Base-by-base conservation (phyloP, 257 asterid species). In the Capsicum chinense region DNA sequence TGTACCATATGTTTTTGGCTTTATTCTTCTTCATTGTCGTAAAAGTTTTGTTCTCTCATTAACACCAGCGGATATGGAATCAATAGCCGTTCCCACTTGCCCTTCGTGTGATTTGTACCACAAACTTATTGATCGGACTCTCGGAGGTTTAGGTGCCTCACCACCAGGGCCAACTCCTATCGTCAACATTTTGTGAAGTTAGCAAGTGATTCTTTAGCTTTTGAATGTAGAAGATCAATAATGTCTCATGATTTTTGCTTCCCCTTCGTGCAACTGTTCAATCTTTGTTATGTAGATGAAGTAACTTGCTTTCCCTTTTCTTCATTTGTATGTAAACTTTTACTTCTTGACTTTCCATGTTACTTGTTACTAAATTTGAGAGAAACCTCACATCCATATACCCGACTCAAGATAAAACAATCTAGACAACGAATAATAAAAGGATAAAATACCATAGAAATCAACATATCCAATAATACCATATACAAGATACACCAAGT, bases 301-400 rank as follows among this genome's bases (percentile, higher is more conserved):
- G 13, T 6, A 67, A 13, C 73, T 66, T 33, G 47, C 33, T 47
- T 21, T 59, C 80, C n/a, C 59, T 47, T 47, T 71, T 44, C 59
- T 73, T 48, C n/a, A 48, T 73, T 19, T 73, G 79, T 44, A 71
- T 73, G 59, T 73, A 47, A 35, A 68, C 0, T n/a, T 73, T 47
- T 73, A 48, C 58, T 71, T 42, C 56, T 16, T 47, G n/a, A 71
- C 79, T 73, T 73, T 39, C 80, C 59, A 47, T n/a, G 58, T n/a
- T 71, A 2, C 11, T 67, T n/a, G 58, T 71, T 47, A 42, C 56
- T 39, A 11, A 39, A n/a, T 16, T 2, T 64, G 35, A 47, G 80
- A n/a, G 57, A 73, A 10, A 73, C 80, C 8, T 74, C 47, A 50
- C 33, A 26, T 26, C 33, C 33, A 26, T 26, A 26, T 26, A 26